phyloP scores from a whole-genome alignment of 805 yeast genomes.

The Cyberlindnera misumaiensis region DNA sequence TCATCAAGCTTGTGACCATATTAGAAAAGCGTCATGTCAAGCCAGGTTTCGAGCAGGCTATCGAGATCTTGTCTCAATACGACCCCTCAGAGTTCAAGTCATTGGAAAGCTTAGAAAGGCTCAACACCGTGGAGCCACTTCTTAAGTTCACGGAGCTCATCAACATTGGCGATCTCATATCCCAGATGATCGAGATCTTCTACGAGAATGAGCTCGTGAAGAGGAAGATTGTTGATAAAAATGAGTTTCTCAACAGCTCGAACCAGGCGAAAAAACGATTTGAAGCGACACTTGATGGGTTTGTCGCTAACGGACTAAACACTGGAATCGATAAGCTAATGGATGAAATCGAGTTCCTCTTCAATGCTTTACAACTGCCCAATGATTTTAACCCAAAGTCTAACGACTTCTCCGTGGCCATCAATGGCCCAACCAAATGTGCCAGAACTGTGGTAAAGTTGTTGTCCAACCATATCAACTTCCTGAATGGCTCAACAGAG shows the following conservation, averaged over 20 bases:
- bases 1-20: slow-evolving; percentile 54
- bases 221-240: slow-evolving; percentile 55
- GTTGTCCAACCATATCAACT: slow-evolving; percentile 61
- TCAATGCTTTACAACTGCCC: slow-evolving; percentile 47
- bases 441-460: slow-evolving; percentile 57
- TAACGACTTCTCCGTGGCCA: slow-evolving; percentile 10
- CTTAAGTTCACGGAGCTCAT: slow-evolving; percentile 85
- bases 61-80: slow-evolving; percentile 60
- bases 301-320: slow-evolving; percentile 88
- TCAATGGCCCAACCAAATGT: slow-evolving; percentile 52
- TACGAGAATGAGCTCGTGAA: slow-evolving; percentile 72
- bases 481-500: slow-evolving; percentile 78
- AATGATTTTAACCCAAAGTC: slow-evolving; percentile 53
- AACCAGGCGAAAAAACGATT: slow-evolving; percentile 74
- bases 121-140: slow-evolving; percentile 64
- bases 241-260: slow-evolving; percentile 73
- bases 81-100: slow-evolving; percentile 45
- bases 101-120: slow-evolving; percentile 25
- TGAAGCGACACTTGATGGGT: slow-evolving; percentile 76
- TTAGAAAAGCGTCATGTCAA: slow-evolving; percentile 72
- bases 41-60: slow-evolving; percentile 79
- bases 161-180: slow-evolving; percentile 85
- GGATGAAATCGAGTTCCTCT: slow-evolving; percentile 66
- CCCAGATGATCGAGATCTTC: slow-evolving; percentile 87
- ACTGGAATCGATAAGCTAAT: slow-evolving; percentile 87